Percentiles rank a stretch among this genome's conserved stretches.
Evolutionary conservation across 345 rosid genomes (phyloP).

Genomic region (Boechera divaricarpa): DNA sequence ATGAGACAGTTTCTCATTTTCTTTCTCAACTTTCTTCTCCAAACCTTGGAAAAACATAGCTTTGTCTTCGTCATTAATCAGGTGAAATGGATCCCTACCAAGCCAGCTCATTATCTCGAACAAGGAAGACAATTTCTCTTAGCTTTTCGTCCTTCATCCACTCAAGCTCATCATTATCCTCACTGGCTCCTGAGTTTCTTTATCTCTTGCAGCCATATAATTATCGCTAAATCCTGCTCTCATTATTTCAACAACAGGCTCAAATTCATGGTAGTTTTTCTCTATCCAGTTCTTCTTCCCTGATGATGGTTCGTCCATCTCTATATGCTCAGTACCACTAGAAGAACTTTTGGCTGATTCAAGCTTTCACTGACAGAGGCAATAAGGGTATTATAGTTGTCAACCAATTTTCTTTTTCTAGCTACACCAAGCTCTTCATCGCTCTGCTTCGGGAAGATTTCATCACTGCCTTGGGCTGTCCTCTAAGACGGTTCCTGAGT

Average conservation of each 20-base stretch:
- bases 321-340: conserved; percentile 34
- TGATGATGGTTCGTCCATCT: conserved; percentile 33
- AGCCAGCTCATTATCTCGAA: conserved; percentile 86
- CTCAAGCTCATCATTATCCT: conserved; percentile 67
- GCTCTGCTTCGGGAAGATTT: no score
- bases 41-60: conserved; percentile 78
- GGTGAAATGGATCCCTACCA: conserved; percentile 83
- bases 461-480: no score
- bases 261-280: conserved; percentile 67
- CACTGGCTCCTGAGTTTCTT: conserved; percentile 49
- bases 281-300: conserved; percentile 66
- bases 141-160: conserved; percentile 93
- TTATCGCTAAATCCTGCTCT: conserved; percentile 77
- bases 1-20: conserved; percentile 67
- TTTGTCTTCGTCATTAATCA: conserved; percentile 74
- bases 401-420: no score
- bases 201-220: conserved; percentile 71
- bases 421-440: no score
- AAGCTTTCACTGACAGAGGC: conserved; percentile 42
- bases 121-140: conserved; percentile 78
- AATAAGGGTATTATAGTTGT: conserved; percentile 26
- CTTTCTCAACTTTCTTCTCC: conserved; percentile 81
- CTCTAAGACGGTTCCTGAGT: no score
- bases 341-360: conserved; percentile 39
- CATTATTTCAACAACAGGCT: conserved; percentile 70